Base-by-base conservation (phyloP, 2,329 filamentous ascomycete species). In the Sclerotinia nivalis region DNA sequence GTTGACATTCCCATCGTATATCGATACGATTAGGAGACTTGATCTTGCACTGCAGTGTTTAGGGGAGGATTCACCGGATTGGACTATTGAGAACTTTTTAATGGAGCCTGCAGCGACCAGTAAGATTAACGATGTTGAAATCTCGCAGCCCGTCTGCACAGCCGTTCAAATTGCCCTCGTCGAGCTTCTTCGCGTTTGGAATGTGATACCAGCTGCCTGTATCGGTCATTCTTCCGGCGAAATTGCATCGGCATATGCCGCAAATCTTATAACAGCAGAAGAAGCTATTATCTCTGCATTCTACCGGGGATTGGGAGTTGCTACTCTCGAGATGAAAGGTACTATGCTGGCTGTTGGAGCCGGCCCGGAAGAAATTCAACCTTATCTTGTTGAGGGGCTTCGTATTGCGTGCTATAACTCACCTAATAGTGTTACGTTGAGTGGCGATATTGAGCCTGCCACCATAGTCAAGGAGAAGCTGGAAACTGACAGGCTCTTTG, bases 181-280 rank as follows among this genome's bases (percentile, higher is more conserved):
- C 0, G 77, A 82, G 18, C 76, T 86, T 2, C 77, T 86, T 0
- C 40, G 79, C 25, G 79, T 80, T 2, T 83, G 79, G 78, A 79
- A 79, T 1, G 75, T 85, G 25, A 72, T 66, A 2, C 80, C 82
- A 0, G 54, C 69, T 0, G 78, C 76, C 2, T 81, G 83, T 0
- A 76, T 80, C 4, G 82, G 84, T 1, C 84, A 85, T 73, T 84
- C 82, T 0, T 80, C 77, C 43, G 84, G 84, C 8, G 84, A 85
- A 69, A 84, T 85, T 52, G 83, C 75, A 1, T 83, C 83, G 1
- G 82, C 83, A 0, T 84, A 82, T 69, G 78, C 82, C 0, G 74
- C 80, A 1, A 79, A 79, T 1, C 72, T 75, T 1, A 59, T 83
- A 1, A 74, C 74, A 22, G 71, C 73, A 2, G 71, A 74, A 5